Evolutionary conservation across 257 asterid species (phyloP), one percentile per base, ranked within the genome.

Genomic region (Cruciata laevipes): DNA sequence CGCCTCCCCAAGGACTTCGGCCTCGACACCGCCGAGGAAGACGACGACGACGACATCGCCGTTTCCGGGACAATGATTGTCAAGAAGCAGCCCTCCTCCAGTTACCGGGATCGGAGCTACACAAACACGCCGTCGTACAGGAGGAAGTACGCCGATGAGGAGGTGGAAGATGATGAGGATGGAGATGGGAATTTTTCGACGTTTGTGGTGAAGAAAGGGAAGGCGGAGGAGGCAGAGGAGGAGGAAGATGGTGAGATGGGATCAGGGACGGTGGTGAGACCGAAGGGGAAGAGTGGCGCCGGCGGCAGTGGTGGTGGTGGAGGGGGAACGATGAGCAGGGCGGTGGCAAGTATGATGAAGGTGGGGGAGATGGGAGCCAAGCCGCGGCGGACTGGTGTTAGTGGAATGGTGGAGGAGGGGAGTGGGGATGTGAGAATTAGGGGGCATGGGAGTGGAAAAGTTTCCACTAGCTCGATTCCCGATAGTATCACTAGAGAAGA

Each of bases 1-100:
- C 87, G 91, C 80, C 85, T 88, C 47, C 97, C 97, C n/a, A 92
- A 92, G 71, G 98, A 89, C 80, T 92, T 92, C 61, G 96, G 92
- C 11, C 84, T 84, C 12, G 91, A 86, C 32, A 61, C 71, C 58
- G 66, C 24, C 38, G 49, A 62, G 23, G 85, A 84, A 5, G 95
- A 83, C 53, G 49, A 17, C 49, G 90, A 79, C 17, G 87, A 27
- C 30, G 30, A 27, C 30, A 2, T 78, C 5, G 90, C 17, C 68
- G 73, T 84, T 64, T 88, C 95, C 66, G 99, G 95, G 0, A 93
- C 97, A 13, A 79, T 93, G 89, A 86, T 93, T 63, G 91, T 90
- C 27, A 93, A 84, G 72, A 71, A 85, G 47, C 13, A 38, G 9
- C 84, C 81, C 65, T 72, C 84, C 49, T 72, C 84, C 49, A 86